Base-by-base conservation (phyloP, 1,284 basidiomycete species). In the Rhodotorula sp. region DNA sequence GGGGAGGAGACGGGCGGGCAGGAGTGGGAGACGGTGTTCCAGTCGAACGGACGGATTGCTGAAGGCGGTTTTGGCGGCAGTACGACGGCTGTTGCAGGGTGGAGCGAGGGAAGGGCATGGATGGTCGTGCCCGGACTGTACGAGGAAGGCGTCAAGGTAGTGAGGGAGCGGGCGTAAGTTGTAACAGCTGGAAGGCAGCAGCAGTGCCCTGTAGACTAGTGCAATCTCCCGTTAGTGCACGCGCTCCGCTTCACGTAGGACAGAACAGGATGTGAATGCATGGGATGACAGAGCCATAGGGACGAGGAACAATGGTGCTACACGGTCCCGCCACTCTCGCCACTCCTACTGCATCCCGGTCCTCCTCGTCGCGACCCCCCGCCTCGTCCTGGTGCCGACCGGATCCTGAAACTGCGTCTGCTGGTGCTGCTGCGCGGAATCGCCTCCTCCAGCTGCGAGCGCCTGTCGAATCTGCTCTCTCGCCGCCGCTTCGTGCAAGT, bases 91-190 rank as follows among this genome's bases (percentile, higher is more conserved):
- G 57, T 72, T 2, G 45, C 54, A 4, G 67, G 71, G 46, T 7
- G 7, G 7, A 12, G 45, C 9, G 44, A 27, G 27, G 44, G 17
- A 49, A 61, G 52, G 58, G 21, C 46, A 16, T 72, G 71, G 71
- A 50, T 72, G n/a, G 62, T 61, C n/a, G 64, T 72, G 0, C 49
- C 52, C 1, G 67, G 67, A 42, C 34, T 72, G 59, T 72, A 72
- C 50, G 71, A 68, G 55, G 64, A 68, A 52, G 71, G 71, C 1
- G 59, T 68, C 12, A 50, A 54, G 34, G 25, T 66, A 1, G 21
- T 66, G 14, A 25, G 46, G 16, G 48, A 60, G 46, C 23, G 12
- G 45, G 17, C 48, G 48, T 16, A 16, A 19, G 46, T 16, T 4
- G 46, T 5, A 17, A 49, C 17, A 49, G 17, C 7, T 49, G 48